A percentile compares a stretch with the other conserved stretches of the same genome.
Conservation (phyloP, 2,329 filamentous ascomycete genomes). For the Clarireedia sp. region DNA sequence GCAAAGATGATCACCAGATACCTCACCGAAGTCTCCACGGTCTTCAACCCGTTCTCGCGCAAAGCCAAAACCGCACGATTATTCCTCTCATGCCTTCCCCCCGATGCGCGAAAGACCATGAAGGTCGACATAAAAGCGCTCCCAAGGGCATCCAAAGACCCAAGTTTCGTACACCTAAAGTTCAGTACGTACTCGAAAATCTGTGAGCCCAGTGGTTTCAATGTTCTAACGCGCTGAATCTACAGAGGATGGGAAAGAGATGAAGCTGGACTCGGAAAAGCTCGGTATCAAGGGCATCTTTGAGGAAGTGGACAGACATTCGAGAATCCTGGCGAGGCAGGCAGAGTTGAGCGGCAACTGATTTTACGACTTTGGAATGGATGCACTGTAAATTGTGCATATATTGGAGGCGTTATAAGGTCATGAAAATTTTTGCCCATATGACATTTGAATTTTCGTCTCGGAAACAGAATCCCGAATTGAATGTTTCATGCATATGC, state of each 20-base stretch:
- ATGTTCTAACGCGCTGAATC: slow-evolving; percentile 17
- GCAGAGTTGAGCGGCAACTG: slow-evolving; percentile 59
- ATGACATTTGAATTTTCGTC: not conserved
- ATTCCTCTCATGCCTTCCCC: slow-evolving; percentile 78
- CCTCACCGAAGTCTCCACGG: slow-evolving; percentile 74
- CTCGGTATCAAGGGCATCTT: slow-evolving; percentile 79
- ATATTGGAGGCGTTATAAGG: slow-evolving; percentile 24
- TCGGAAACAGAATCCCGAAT: not conserved
- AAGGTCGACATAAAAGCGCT: slow-evolving; percentile 71
- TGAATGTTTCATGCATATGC: not conserved
- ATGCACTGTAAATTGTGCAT: slow-evolving; percentile 11
- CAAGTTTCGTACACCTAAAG: slow-evolving; percentile 65
- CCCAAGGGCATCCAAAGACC: slow-evolving; percentile 58
- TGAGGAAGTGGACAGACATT: slow-evolving; percentile 86
- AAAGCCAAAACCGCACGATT: slow-evolving; percentile 75
- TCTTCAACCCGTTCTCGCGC: slow-evolving; percentile 86
- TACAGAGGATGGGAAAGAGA: slow-evolving; percentile 84
- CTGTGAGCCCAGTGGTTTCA: not conserved
- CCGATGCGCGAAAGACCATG: slow-evolving; percentile 69
- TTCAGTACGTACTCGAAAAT: slow-evolving; percentile 57
- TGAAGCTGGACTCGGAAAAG: slow-evolving; percentile 73
- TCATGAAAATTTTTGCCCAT: not conserved
- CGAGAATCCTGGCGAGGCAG: slow-evolving; percentile 70
- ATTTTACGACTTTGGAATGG: slow-evolving; percentile 5
- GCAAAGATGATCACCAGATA: slow-evolving; percentile 72